Percentiles rank a stretch among this genome's conserved stretches.
phyloP scores from a whole-genome alignment of 768 basidiomycete species.

The Suillus ampliporus region DNA sequence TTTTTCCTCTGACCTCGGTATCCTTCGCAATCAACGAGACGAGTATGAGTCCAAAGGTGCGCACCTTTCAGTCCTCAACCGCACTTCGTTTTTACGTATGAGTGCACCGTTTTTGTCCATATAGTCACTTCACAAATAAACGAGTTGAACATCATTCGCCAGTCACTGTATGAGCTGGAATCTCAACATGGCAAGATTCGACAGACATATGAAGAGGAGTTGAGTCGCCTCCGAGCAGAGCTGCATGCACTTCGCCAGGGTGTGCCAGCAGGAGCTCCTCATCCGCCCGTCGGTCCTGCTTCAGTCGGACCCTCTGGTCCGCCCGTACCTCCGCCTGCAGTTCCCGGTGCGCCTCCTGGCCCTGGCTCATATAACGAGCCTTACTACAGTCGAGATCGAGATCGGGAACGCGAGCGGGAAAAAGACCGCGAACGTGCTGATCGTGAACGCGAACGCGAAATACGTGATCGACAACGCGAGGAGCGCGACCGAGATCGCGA shows the following conservation, averaged over 20 bases:
- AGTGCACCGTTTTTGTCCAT: constrained; percentile 16
- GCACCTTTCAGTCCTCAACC: constrained; percentile 29
- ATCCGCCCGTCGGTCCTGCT: constrained; percentile 39
- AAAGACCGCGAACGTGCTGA: constrained; percentile 48
- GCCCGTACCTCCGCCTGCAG: constrained; percentile 36
- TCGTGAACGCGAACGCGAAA: constrained; percentile 43
- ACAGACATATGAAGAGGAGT: constrained; percentile 86
- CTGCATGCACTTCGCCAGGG: constrained; percentile 57
- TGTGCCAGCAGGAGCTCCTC: constrained; percentile 40
- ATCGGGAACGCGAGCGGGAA: constrained; percentile 46
- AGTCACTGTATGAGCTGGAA: constrained; percentile 92
- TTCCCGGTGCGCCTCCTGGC: constrained; percentile 36
- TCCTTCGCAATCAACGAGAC: constrained; percentile 78
- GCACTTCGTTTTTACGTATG: constrained; percentile 7
- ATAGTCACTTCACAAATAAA: constrained; percentile 83
- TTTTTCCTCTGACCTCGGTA: constrained; percentile 67
- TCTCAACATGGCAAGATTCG: constrained; percentile 85
- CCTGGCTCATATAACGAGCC: constrained; percentile 42
- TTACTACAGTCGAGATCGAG: constrained; percentile 46
- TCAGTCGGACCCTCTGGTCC: constrained; percentile 41
- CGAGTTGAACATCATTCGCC: constrained; percentile 89
- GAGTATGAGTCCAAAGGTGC: constrained; percentile 90
- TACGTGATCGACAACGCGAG: constrained; percentile 43
- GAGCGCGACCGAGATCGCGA: constrained; percentile 52
- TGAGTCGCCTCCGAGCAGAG: constrained; percentile 72